Evolutionary conservation across 345 rosid species (phyloP), one percentile per base, ranked within the genome.

Genomic region (Arabis hirsuta): DNA sequence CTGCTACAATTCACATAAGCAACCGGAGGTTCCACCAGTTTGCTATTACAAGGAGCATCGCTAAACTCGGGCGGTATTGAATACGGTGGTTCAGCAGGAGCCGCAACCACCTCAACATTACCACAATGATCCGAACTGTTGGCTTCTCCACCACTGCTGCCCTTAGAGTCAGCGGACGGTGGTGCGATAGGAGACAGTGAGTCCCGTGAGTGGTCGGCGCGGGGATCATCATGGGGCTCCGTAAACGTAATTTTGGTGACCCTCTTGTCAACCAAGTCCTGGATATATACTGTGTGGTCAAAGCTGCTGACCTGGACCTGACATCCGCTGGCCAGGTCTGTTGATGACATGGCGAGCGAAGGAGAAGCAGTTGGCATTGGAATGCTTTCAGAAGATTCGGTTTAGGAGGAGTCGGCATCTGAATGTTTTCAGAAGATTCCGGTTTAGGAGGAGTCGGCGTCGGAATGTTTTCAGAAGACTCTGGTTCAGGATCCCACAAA

Each of bases 1-100:
- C 9, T 41, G 42, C 67, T 59, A 59, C 74, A 59, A 38, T 11
- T 48, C 50, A 59, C 67, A 24, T 36, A 41, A 38, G 53, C 72
- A 36, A 50, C 65, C 9, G 53, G 44, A 46, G 71, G 57, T 16
- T 41, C 5, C 47, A 14, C 36, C 12, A 8, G 42, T 45, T 53
- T 73, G 45, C 52, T 47, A 29, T 53, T 29, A 32, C 36, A 31
- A 16, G 55, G 48, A 22, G 12, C 46, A 22, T 48, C 14, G 10
- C 50, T 39, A 38, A 65, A 48, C 66, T 65, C 55, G 12, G 47
- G 12, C 26, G 5, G 63, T 12, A 12, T 2, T 22, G 47, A 41
- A 39, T 32, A 9, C 36, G 36, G 1, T 65, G 72, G 20, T 16
- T 27, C 53, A 56, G 34, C 42, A 73, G 62, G 31, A 64, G 19